These are phyloP conservation scores for Pyricularia sp. DNA, from an alignment of 2,329 filamentous ascomycete species.

Conservation along the genomic window DNA sequence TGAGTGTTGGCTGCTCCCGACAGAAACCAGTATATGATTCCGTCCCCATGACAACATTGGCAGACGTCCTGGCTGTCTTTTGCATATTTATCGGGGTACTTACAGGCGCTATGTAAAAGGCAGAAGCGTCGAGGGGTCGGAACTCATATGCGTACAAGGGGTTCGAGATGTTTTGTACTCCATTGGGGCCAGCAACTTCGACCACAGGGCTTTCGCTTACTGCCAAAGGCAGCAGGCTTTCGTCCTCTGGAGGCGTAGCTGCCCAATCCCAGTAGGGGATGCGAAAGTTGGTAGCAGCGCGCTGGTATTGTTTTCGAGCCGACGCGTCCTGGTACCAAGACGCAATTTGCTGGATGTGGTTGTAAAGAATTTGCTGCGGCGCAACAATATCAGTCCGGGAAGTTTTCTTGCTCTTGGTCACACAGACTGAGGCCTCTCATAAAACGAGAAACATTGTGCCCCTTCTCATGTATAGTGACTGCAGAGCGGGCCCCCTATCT, in stretches of 20 bases:
- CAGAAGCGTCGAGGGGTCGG: slow-evolving; percentile 42
- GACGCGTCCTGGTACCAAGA: slow-evolving; percentile 33
- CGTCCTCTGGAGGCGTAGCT: slow-evolving; percentile 32
- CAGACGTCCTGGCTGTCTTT: no score
- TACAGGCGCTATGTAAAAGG: slow-evolving; percentile 53
- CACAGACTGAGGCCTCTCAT: not conserved
- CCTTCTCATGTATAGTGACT: not conserved
- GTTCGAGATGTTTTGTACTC: slow-evolving; percentile 46
- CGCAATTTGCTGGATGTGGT: slow-evolving; percentile 30
- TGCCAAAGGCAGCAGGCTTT: slow-evolving; percentile 38
- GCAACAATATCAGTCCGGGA: not conserved
- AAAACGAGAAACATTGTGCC: not conserved
- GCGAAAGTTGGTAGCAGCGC: slow-evolving; percentile 40
- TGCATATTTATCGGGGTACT: slow-evolving; percentile 17
- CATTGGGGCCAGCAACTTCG: slow-evolving; percentile 45
- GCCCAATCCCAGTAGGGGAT: slow-evolving; percentile 55
- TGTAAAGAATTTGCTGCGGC: slow-evolving; percentile 28
- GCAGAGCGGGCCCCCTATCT: no score
- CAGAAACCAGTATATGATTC: not conserved
- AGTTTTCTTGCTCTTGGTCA: not conserved
- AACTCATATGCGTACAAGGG: slow-evolving; percentile 54
- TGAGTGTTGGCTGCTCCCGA: not conserved
- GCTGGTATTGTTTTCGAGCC: slow-evolving; percentile 34
- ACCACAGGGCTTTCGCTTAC: slow-evolving; percentile 33
- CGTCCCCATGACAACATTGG: no score